A percentile compares a stretch with the other conserved stretches of the same genome.
Evolutionary conservation across 768 basidiomycete species (phyloP).

Genomic region (Peribolospora baueri): DNA sequence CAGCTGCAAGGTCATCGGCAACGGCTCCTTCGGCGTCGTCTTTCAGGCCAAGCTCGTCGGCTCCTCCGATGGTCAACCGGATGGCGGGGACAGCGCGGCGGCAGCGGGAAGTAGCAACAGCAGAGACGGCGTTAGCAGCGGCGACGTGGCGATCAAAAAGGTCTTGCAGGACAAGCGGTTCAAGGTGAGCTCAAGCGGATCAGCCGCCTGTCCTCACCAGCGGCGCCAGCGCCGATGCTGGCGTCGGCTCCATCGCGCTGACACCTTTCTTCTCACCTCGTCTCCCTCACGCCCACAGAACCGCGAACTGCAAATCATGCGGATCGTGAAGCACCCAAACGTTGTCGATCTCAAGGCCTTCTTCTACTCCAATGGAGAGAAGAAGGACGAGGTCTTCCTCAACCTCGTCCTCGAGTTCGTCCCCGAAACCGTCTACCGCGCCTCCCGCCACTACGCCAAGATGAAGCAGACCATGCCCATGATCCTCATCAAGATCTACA

Average conservation of each 20-base stretch:
- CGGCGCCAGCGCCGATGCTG: no score
- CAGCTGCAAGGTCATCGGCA: conserved; percentile 93
- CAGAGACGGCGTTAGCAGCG: conserved; percentile 19
- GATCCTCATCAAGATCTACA: conserved; percentile 98
- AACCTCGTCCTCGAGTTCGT: conserved; percentile 98
- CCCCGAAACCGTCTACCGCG: conserved; percentile 96
- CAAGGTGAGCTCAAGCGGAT: conserved; percentile 40
- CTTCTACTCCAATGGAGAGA: conserved; percentile 98
- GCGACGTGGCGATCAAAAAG: conserved; percentile 98
- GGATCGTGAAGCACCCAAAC: conserved; percentile 45
- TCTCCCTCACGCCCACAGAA: conserved; percentile 32
- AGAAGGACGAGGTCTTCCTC: conserved; percentile 99
- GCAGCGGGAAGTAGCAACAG: conserved; percentile 24
- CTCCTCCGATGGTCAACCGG: conserved; percentile 19
- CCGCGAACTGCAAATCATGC: conserved; percentile 98
- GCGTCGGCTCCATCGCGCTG: no score
- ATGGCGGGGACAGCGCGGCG: conserved; percentile 2
- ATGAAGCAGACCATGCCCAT: conserved; percentile 99
- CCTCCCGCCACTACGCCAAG: conserved; percentile 94
- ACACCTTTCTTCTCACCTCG: no score
- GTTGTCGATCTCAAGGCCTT: conserved; percentile 94
- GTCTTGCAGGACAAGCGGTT: conserved; percentile 99
- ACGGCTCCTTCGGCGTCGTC: conserved; percentile 97
- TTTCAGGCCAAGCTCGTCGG: conserved; percentile 75
- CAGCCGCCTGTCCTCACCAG: not conserved